These are phyloP conservation scores for Dillenia suffruticosa DNA, from an alignment of 164 flowering plant species.

Conservation along the genomic window DNA sequence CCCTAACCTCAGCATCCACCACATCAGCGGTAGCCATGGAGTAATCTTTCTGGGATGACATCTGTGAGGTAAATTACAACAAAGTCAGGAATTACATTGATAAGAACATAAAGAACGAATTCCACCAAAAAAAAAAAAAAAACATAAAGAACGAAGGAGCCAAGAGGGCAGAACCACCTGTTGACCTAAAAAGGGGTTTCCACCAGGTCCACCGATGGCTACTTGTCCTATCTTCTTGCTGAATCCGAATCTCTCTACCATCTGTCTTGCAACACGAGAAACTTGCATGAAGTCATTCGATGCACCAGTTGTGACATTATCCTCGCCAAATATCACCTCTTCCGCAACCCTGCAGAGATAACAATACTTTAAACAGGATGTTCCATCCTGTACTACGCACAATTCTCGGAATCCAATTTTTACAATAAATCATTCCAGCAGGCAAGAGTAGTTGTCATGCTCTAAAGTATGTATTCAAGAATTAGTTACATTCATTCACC, in stretches of 20 bases:
- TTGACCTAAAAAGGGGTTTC: conserved; percentile 95
- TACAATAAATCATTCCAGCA: too few species aligned
- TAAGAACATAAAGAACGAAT: background rate
- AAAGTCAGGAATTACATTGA: background rate
- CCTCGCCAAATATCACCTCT: conserved; percentile 85
- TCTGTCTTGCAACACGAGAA: conserved; percentile 91
- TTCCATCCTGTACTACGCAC: too few species aligned
- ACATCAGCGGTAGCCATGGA: conserved; percentile 99
- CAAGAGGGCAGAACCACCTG: conserved; percentile 36
- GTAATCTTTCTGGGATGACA: conserved; percentile 93
- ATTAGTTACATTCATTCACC: too few species aligned
- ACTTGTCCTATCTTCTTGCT: conserved; percentile 98
- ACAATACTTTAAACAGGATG: too few species aligned
- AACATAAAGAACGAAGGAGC: background rate
- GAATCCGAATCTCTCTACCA: conserved; percentile 98
- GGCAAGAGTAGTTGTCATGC: too few species aligned
- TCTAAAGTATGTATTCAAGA: too few species aligned
- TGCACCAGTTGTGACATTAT: conserved; percentile 96
- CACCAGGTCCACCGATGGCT: conserved; percentile 93
- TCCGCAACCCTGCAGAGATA: conserved; percentile 73
- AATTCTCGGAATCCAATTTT: too few species aligned
- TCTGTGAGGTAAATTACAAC: conserved; percentile 36
- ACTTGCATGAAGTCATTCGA: conserved; percentile 98
- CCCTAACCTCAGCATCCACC: conserved; percentile 94
- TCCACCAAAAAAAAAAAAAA: background rate